Percentiles rank a stretch among this genome's conserved stretches.
These are phyloP conservation scores for Diaporthe sp. DNA, from an alignment of 2,329 filamentous ascomycete genomes.

Conservation along the genomic window DNA sequence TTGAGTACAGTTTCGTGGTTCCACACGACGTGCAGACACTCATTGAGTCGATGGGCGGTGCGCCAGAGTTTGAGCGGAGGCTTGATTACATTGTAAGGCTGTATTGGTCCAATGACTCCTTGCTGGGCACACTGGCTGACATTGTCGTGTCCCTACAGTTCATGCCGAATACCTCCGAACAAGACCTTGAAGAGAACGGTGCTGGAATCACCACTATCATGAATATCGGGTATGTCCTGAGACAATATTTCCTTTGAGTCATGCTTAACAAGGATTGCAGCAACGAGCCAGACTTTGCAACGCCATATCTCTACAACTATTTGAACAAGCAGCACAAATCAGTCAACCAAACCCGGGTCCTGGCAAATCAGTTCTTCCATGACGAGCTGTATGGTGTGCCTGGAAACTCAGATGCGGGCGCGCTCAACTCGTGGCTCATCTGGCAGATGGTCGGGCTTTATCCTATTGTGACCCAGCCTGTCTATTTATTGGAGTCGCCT, in stretches of 20 bases:
- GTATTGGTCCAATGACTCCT: slow-evolving; percentile 42
- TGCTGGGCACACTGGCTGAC: neutral
- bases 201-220: slow-evolving; percentile 39
- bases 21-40: slow-evolving; percentile 67
- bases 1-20: slow-evolving; percentile 66
- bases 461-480: slow-evolving; percentile 74
- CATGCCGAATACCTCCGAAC: slow-evolving; percentile 38
- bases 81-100: slow-evolving; percentile 47
- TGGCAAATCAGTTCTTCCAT: slow-evolving; percentile 73
- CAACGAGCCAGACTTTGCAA: slow-evolving; percentile 70
- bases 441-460: slow-evolving; percentile 78
- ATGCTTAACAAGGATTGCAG: slow-evolving; percentile 58
- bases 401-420: slow-evolving; percentile 77
- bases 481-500: slow-evolving; percentile 76
- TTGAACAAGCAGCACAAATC: slow-evolving; percentile 70
- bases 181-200: slow-evolving; percentile 37
- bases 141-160: slow-evolving; percentile 26
- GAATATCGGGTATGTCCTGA: slow-evolving; percentile 38
- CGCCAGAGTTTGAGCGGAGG: slow-evolving; percentile 59
- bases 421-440: slow-evolving; percentile 75
- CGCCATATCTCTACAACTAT: slow-evolving; percentile 77
- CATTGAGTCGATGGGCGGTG: slow-evolving; percentile 63
- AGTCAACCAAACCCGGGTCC: slow-evolving; percentile 66
- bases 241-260: slow-evolving; percentile 55
- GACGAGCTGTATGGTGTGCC: slow-evolving; percentile 69